These are phyloP conservation scores for Dioszegia hungarica DNA, from an alignment of 768 basidiomycete genomes.

Conservation along the genomic window DNA sequence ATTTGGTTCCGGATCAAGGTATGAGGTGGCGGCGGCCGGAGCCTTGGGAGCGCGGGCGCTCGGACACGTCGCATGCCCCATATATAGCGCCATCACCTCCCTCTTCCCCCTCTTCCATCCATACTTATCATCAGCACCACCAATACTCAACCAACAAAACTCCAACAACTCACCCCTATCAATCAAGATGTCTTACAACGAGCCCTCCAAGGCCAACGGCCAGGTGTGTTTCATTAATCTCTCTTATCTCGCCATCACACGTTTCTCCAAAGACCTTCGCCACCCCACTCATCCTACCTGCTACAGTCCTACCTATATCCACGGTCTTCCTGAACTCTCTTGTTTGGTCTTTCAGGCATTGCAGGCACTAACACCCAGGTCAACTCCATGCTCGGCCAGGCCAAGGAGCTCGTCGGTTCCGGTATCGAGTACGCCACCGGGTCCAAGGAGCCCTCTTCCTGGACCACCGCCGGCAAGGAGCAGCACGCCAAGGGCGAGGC, in stretches of 20 bases:
- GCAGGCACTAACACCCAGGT: conserved; percentile 68
- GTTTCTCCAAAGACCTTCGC: not conserved
- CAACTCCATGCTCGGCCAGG: conserved; percentile 46
- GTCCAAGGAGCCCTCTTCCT: conserved; percentile 40
- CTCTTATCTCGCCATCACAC: not conserved
- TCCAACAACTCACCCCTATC: conserved; percentile 3
- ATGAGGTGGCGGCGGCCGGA: not conserved
- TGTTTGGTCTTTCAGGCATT: not conserved
- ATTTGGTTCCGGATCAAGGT: not conserved
- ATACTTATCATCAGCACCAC: not conserved
- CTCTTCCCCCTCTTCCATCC: not conserved
- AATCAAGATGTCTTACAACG: conserved; percentile 17
- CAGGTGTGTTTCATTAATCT: conserved; percentile 22
- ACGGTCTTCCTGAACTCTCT: not conserved
- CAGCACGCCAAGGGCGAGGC: conserved; percentile 47
- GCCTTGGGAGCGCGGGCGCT: too few species aligned
- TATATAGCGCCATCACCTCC: too few species aligned
- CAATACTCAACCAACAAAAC: not conserved
- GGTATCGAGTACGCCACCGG: conserved; percentile 44
- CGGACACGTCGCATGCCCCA: too few species aligned
- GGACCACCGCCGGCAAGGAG: conserved; percentile 44
- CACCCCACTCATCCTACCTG: too few species aligned
- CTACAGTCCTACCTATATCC: too few species aligned
- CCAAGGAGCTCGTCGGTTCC: conserved; percentile 42
- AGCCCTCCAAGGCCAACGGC: conserved; percentile 47